Evolutionary conservation across 2,329 filamentous ascomycete species (phyloP).

Genomic region (Fusarium sp.): DNA sequence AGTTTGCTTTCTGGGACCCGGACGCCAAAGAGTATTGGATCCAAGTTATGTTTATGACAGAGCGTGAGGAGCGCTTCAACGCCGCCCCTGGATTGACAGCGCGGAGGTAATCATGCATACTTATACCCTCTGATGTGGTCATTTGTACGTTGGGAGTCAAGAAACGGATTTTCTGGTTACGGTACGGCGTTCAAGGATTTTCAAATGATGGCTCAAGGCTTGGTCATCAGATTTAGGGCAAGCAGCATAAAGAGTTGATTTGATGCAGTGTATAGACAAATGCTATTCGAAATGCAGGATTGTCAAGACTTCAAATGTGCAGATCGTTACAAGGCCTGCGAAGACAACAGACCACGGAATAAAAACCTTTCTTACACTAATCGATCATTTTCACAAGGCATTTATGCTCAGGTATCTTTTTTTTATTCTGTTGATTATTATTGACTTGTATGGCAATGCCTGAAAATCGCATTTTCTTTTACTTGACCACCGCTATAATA

Average conservation of each 20-base stretch:
- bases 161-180: slow-evolving; percentile 20
- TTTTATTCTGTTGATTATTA: slow-evolving; percentile 25
- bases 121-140: slow-evolving; percentile 7
- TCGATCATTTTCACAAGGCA: neutral
- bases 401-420: neutral
- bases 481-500: slow-evolving; percentile 41
- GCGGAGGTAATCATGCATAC: slow-evolving; percentile 52
- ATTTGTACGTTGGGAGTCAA: slow-evolving; percentile 29
- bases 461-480: slow-evolving; percentile 38
- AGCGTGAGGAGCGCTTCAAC: slow-evolving; percentile 90
- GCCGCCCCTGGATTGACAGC: slow-evolving; percentile 71
- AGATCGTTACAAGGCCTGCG: neutral
- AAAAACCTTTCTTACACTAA: neutral
- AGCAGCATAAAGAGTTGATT: neutral
- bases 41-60: slow-evolving; percentile 98
- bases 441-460: slow-evolving; percentile 37
- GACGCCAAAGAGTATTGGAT: slow-evolving; percentile 98
- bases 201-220: neutral
- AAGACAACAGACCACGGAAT: neutral
- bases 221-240: neutral
- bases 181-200: slow-evolving; percentile 37
- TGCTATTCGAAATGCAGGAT: neutral
- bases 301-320: neutral
- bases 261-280: neutral
- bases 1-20: slow-evolving; percentile 95